Conservation (phyloP, 148 eudicot species). For the Simmondsia chinensis region DNA sequence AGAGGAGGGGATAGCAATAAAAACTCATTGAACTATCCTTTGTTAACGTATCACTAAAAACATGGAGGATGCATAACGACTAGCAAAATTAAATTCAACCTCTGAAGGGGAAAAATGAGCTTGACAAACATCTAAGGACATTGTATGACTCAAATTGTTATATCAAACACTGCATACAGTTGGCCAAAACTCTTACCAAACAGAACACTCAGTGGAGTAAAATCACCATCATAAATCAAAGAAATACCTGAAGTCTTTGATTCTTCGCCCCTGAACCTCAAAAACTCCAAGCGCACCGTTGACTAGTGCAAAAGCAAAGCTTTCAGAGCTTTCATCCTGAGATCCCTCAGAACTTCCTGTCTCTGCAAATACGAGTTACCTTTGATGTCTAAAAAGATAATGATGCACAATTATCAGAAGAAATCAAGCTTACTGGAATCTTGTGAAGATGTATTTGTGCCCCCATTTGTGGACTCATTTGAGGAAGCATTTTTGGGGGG, state of each 20-base stretch:
- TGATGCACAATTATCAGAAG: slow-evolving; percentile 3
- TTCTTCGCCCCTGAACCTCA: slow-evolving; percentile 96
- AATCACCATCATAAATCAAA: slow-evolving; percentile 1
- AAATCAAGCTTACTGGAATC: slow-evolving; percentile 62
- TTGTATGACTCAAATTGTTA: no score
- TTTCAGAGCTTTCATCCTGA: slow-evolving; percentile 86
- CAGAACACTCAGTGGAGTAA: no score
- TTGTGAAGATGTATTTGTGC: slow-evolving; percentile 31
- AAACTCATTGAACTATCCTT: no score
- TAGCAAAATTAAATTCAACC: no score
- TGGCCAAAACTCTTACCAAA: no score
- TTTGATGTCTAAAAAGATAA: slow-evolving; percentile 6
- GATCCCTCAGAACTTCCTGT: slow-evolving; percentile 55
- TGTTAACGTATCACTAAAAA: no score
- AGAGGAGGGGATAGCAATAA: no score
- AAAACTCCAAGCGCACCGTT: slow-evolving; percentile 99
- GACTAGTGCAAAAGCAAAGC: slow-evolving; percentile 91
- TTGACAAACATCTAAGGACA: no score
- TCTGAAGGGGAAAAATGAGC: no score
- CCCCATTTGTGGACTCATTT: slow-evolving; percentile 60
- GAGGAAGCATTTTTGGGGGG: slow-evolving; percentile 39
- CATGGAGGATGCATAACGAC: no score
- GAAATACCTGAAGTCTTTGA: slow-evolving; percentile 82
- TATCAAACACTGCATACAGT: no score
- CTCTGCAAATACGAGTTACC: slow-evolving; percentile 37